Base-by-base conservation (phyloP, 345 rosid species). In the Firmiana major region DNA sequence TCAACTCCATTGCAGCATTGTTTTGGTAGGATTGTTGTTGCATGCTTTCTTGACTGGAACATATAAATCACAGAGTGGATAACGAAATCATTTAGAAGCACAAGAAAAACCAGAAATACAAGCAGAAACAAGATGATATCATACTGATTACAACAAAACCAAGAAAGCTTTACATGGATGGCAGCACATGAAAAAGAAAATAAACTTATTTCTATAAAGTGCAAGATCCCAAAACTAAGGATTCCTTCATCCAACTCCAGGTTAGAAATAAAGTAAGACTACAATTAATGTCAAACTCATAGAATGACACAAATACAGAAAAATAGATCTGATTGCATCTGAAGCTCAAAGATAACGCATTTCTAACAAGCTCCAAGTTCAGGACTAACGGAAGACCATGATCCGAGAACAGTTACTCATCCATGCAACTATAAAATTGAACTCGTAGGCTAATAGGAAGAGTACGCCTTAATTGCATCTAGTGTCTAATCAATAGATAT, bases 1-100 rank as follows among this genome's bases (percentile, higher is more conserved):
- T 96, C 91, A 93, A 84, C 80, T 93, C 94, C 93, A 96, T 92
- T 0, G 97, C 90, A 62, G 95, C 87, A 88, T 82, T 89, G 79
- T 85, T 90, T 84, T 91, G 93, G 62, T 90, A 93, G 22, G 76
- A 73, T 54, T 83, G 86, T 62, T 86, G 93, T 22, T 84, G 91
- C 17, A 83, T 79, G 84, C 94, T 86, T 28, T 77, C 91, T 83
- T 88, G 94, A 81, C 99, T 96, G 89, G 73, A 83, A 73, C 6
- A 78, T 38, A 42, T n/a, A 71, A 55, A 53, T 10, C 66, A 77
- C 6, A 71, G 70, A 24, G 9, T 43, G 58, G 43, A 57, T 45
- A 67, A 65, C 15, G 38, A 26, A 12, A 67, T 43, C 17, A 7
- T 22, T 40, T 67, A 24, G 40, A 48, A 46, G 38, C 19, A 15